A percentile compares a stretch with the other conserved stretches of the same genome.
Evolutionary conservation across 768 basidiomycete genomes (phyloP).

Genomic region (Exidia glandulosa): DNA sequence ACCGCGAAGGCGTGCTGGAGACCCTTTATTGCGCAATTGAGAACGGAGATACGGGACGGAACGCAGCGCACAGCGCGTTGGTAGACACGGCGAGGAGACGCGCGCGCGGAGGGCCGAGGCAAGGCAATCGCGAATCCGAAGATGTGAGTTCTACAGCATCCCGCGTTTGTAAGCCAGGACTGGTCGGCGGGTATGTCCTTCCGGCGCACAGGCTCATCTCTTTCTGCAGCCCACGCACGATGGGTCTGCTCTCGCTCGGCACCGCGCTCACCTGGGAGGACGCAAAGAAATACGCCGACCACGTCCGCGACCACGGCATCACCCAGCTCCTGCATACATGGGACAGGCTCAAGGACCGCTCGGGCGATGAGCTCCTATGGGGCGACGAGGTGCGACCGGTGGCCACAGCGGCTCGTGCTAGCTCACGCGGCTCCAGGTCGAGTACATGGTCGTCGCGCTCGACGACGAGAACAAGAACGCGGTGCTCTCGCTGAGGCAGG

Average conservation of each 20-base stretch:
- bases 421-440: slow-evolving; percentile 44
- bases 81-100: too few species aligned
- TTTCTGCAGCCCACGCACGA: slow-evolving; percentile 22
- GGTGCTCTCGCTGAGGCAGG: slow-evolving; percentile 82
- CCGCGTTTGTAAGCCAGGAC: not conserved
- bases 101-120: too few species aligned
- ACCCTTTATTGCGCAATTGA: not conserved
- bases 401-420: slow-evolving; percentile 4
- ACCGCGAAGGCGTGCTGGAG: not conserved
- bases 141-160: too few species aligned
- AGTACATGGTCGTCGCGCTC: slow-evolving; percentile 90
- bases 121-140: too few species aligned
- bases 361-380: slow-evolving; percentile 90
- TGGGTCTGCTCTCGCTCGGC: slow-evolving; percentile 90
- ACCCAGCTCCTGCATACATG: slow-evolving; percentile 90
- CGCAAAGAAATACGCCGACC: slow-evolving; percentile 74
- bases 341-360: slow-evolving; percentile 82
- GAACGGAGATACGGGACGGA: not conserved
- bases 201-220: not conserved
- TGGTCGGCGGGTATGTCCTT: not conserved
- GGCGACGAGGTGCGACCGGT: slow-evolving; percentile 76
- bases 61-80: too few species aligned
- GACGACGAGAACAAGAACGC: slow-evolving; percentile 72
- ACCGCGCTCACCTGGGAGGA: slow-evolving; percentile 90
- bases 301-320: slow-evolving; percentile 87